Evolutionary conservation across 371 early-diverging fungal species (phyloP).

Genomic region (Apophysomyces sp.): DNA sequence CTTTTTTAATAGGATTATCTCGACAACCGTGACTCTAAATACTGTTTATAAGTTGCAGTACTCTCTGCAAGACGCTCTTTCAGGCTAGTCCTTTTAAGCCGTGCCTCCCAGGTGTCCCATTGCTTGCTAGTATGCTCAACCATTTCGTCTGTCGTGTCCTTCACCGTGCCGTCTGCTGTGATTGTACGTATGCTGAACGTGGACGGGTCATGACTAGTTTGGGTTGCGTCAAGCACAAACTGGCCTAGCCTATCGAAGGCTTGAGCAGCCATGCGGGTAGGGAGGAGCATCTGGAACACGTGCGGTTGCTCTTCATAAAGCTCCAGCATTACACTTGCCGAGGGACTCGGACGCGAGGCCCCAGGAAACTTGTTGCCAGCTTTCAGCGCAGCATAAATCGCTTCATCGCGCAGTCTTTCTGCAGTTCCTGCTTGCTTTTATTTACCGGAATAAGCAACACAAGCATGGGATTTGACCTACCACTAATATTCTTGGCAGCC

Average conservation of each 20-base stretch:
- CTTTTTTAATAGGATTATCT: too few species aligned
- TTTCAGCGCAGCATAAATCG: conserved; percentile 38
- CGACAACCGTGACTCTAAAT: too few species aligned
- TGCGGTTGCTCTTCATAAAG: conserved; percentile 77
- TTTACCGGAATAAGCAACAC: not conserved
- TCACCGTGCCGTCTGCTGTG: conserved; percentile 20
- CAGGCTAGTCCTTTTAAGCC: conserved; percentile 22
- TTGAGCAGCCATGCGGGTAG: not conserved
- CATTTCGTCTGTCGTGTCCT: conserved; percentile 16
- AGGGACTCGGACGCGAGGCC: too few species aligned
- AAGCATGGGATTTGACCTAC: conserved; percentile 21
- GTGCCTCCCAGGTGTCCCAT: conserved; percentile 29
- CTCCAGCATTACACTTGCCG: conserved; percentile 30
- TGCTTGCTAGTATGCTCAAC: conserved; percentile 4
- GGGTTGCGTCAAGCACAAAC: too few species aligned
- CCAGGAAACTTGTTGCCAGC: conserved; percentile 25
- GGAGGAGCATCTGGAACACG: conserved; percentile 64
- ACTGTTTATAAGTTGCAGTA: too few species aligned
- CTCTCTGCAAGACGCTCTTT: conserved; percentile 18
- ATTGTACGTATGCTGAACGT: conserved; percentile 12
- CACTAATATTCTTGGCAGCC: conserved; percentile 45
- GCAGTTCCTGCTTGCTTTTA: conserved; percentile 61
- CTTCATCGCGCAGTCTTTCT: conserved; percentile 70
- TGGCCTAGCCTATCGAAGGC: too few species aligned
- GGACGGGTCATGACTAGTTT: too few species aligned